Conservation (phyloP, 257 asterid genomes). For the Solanum ahanhuiri region DNA sequence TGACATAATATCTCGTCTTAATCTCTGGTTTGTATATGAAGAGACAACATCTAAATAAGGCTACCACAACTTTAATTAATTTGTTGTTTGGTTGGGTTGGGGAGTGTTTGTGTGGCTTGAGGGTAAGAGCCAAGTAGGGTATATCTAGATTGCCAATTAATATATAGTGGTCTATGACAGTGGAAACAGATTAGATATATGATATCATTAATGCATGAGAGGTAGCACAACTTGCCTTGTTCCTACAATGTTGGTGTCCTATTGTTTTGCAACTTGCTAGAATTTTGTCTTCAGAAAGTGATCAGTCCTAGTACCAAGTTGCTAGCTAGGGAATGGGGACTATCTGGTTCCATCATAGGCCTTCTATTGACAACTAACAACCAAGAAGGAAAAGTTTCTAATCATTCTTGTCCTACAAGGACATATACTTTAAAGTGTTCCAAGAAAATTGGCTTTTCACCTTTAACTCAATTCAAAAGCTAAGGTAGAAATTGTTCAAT, state of each 20-base stretch:
- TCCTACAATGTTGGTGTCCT: background rate
- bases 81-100: background rate
- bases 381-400: background rate
- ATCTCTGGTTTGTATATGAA: background rate
- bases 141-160: background rate
- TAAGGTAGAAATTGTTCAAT: background rate
- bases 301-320: background rate
- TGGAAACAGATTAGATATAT: background rate
- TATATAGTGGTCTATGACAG: background rate
- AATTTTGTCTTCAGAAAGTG: background rate
- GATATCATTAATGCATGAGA: background rate
- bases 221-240: background rate
- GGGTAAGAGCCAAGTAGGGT: background rate
- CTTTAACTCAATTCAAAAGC: background rate
- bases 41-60: background rate
- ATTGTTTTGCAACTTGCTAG: background rate
- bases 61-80: background rate
- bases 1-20: background rate
- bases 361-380: background rate
- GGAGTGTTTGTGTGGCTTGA: background rate
- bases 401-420: background rate
- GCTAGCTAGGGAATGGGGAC: background rate
- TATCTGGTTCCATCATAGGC: background rate
- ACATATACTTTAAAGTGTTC: background rate
- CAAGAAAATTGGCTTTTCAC: background rate